Conservation (phyloP, 257 asterid species). For the Thymus mandschuricus region DNA sequence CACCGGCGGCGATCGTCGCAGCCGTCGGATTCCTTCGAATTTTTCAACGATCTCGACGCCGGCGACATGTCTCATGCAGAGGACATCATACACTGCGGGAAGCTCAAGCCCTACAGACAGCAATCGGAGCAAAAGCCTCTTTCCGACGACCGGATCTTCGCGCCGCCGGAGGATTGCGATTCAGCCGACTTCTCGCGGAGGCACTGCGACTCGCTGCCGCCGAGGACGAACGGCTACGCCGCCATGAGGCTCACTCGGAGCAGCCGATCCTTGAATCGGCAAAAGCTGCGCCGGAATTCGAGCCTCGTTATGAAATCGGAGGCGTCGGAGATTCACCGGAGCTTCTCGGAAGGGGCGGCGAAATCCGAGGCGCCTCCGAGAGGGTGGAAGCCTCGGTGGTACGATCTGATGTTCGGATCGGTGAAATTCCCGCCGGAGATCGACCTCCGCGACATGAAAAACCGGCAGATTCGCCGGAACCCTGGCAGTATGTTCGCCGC, state of each 20-base stretch:
- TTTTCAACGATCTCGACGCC: conserved; percentile 39
- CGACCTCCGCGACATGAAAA: conserved; percentile 62
- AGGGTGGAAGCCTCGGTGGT: conserved; percentile 49
- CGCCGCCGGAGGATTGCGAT: conserved; percentile 7
- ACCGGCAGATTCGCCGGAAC: conserved; percentile 59
- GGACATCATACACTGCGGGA: conserved; percentile 65
- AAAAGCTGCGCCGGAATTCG: conserved; percentile 34
- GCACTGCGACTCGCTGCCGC: conserved; percentile 41
- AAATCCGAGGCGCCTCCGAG: conserved; percentile 7
- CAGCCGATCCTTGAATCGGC: conserved; percentile 54
- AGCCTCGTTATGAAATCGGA: conserved; percentile 35
- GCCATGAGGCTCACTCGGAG: conserved; percentile 30
- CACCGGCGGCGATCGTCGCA: conserved; percentile 37
- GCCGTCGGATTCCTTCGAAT: conserved; percentile 62
- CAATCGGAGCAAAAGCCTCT: not conserved
- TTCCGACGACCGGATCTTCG: conserved; percentile 14
- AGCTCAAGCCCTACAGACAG: conserved; percentile 45
- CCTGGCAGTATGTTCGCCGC: conserved; percentile 27
- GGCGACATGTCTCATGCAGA: conserved; percentile 61
- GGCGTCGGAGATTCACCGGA: conserved; percentile 32
- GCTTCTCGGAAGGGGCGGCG: conserved; percentile 17
- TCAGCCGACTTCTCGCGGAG: conserved; percentile 12
- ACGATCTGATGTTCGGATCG: conserved; percentile 47
- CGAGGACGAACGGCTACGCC: conserved; percentile 18
- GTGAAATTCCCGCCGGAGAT: conserved; percentile 55